Percentiles rank a stretch among this genome's conserved stretches.
Conservation (phyloP, 1,139 yeast species). For the Geotrichum restrictum region DNA sequence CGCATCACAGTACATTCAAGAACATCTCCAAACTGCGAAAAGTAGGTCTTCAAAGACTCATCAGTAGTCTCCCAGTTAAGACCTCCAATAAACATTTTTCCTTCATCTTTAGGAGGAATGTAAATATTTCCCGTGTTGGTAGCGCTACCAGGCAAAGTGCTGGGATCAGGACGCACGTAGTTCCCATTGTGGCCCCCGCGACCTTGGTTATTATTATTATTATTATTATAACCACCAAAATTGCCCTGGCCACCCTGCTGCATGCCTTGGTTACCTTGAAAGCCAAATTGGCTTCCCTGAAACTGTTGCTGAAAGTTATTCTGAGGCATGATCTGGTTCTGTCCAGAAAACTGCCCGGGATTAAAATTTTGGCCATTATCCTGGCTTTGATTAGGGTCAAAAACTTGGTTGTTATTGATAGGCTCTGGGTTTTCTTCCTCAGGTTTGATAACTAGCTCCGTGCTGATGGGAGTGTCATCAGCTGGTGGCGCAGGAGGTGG, state of each 20-base stretch:
- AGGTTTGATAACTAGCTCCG: constrained; percentile 22
- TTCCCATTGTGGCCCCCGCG: neutral
- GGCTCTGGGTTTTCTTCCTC: constrained; percentile 22
- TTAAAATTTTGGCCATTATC: constrained; percentile 12
- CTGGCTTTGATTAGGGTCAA: constrained; percentile 16
- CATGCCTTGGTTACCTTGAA: constrained; percentile 1
- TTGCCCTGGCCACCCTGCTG: neutral
- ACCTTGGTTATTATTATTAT: neutral
- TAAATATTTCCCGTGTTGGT: constrained; percentile 39
- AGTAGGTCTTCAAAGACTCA: constrained; percentile 67
- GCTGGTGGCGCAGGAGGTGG: constrained; percentile 11
- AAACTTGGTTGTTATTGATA: constrained; percentile 2
- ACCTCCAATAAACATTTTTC: constrained; percentile 98
- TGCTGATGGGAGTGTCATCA: too few relatives aligned
- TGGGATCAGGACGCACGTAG: constrained; percentile 15
- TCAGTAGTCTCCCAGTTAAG: constrained; percentile 98
- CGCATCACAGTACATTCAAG: constrained; percentile 91
- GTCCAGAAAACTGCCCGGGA: neutral
- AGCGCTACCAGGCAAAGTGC: constrained; percentile 21
- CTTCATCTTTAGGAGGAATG: constrained; percentile 49
- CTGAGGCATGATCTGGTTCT: neutral
- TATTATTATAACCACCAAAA: neutral
- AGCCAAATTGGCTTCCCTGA: neutral
- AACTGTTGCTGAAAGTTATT: neutral
- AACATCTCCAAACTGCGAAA: constrained; percentile 86